These are phyloP conservation scores for Pisolithus sp. DNA, from an alignment of 768 basidiomycete genomes.

Conservation along the genomic window DNA sequence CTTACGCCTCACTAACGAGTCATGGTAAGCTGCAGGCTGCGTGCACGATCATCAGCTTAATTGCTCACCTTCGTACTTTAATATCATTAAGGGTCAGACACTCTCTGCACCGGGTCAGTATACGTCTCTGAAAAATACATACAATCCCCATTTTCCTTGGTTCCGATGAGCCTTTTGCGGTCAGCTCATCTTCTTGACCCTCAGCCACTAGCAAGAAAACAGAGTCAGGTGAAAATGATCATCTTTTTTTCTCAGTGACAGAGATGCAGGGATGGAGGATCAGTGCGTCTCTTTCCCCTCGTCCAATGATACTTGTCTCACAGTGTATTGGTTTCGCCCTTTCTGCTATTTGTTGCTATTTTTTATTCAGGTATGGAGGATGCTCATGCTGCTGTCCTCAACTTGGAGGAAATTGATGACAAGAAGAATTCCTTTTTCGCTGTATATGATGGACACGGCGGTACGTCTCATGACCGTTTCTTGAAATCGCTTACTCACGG, in stretches of 20 bases:
- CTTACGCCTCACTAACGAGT: slow-evolving; percentile 15
- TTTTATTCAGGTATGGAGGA: slow-evolving; percentile 87
- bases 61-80: slow-evolving; percentile 2
- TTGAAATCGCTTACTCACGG: neutral
- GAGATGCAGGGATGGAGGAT: slow-evolving; percentile 99
- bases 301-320: neutral
- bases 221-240: slow-evolving; percentile 61
- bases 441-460: slow-evolving; percentile 98
- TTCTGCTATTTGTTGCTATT: neutral
- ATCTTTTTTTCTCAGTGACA: slow-evolving; percentile 69
- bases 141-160: neutral
- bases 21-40: slow-evolving; percentile 20
- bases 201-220: slow-evolving; percentile 81
- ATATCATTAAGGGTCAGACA: slow-evolving; percentile 66
- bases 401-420: slow-evolving; percentile 48
- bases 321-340: neutral
- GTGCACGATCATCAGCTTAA: slow-evolving; percentile 1
- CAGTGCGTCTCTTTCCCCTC: slow-evolving; percentile 51
- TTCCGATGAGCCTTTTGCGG: neutral
- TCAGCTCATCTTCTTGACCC: slow-evolving; percentile 12
- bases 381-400: slow-evolving; percentile 72
- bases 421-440: slow-evolving; percentile 80
- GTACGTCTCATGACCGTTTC: slow-evolving; percentile 35
- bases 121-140: neutral
- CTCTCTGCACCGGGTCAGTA: slow-evolving; percentile 71